phyloP scores from a whole-genome alignment of 768 basidiomycete genomes.

The Crassisporium funariophilum region DNA sequence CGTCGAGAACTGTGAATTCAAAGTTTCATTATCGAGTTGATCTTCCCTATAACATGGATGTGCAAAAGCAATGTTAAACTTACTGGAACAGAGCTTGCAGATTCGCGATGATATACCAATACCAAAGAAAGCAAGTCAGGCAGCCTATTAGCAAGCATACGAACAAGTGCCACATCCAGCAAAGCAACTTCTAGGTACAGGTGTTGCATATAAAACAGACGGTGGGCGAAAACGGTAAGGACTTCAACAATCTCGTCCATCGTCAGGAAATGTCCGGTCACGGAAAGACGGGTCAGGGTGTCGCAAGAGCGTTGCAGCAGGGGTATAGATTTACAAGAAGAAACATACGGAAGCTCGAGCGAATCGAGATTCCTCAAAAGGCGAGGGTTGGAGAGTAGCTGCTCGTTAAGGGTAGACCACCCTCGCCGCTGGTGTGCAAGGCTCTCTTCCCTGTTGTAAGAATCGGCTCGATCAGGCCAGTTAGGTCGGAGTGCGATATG shows the following conservation, averaged over 20 bases:
- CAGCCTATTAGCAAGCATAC: constrained; percentile 21
- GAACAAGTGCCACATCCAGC: constrained; percentile 19
- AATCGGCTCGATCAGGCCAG: constrained; percentile 7
- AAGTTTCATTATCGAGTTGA: neutral
- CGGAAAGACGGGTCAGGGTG: constrained; percentile 26
- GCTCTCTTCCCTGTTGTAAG: constrained; percentile 1
- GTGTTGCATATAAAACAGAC: constrained; percentile 19
- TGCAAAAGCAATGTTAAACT: neutral
- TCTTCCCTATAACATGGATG: neutral
- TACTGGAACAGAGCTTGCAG: neutral
- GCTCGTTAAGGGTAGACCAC: constrained; percentile 15
- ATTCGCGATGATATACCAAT: constrained; percentile 14
- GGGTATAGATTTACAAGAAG: constrained; percentile 17
- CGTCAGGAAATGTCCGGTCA: constrained; percentile 25
- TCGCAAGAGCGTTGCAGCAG: constrained; percentile 25
- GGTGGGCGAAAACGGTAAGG: constrained; percentile 21
- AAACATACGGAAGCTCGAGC: constrained; percentile 25
- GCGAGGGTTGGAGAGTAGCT: constrained; percentile 7
- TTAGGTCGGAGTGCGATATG: constrained; percentile 24
- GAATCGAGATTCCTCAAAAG: constrained; percentile 19
- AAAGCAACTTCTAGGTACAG: constrained; percentile 25
- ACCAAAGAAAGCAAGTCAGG: constrained; percentile 24
- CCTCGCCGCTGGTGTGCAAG: neutral
- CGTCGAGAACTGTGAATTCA: neutral
- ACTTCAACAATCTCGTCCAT: constrained; percentile 26